Percentiles rank a stretch among this genome's conserved stretches.
These are phyloP conservation scores for Tremella mesenterica DNA, from an alignment of 768 basidiomycete genomes.

Conservation along the genomic window DNA sequence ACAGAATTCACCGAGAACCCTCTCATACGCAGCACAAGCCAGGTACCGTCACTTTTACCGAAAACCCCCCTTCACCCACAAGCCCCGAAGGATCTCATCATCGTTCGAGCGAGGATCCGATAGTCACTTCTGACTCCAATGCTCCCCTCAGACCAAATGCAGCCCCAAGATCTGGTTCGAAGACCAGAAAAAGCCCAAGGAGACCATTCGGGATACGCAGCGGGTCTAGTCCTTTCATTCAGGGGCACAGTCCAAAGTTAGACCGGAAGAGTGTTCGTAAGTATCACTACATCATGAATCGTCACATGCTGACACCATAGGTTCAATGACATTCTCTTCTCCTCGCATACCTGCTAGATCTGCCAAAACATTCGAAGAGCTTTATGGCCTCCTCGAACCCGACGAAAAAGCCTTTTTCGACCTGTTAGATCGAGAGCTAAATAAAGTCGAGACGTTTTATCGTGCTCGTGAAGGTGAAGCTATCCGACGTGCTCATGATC, in stretches of 20 bases:
- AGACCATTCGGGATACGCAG: neutral
- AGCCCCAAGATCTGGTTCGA: neutral
- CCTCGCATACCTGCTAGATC: conserved; percentile 11
- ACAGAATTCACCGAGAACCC: neutral
- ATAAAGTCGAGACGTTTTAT: conserved; percentile 81
- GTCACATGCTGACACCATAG: conserved; percentile 4
- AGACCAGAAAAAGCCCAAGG: neutral
- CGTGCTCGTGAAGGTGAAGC: conserved; percentile 60
- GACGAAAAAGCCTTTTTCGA: conserved; percentile 66
- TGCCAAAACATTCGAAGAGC: conserved; percentile 39
- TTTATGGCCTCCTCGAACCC: conserved; percentile 53
- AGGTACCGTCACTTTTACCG: neutral
- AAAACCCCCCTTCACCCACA: neutral
- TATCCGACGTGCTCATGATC: conserved; percentile 37
- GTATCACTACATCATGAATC: neutral
- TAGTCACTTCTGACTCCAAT: neutral
- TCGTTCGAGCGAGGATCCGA: neutral
- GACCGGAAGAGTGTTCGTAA: conserved; percentile 20
- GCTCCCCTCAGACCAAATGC: neutral
- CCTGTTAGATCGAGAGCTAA: conserved; percentile 65
- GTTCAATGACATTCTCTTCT: conserved; percentile 25
- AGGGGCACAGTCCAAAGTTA: neutral
- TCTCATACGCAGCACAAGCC: neutral
- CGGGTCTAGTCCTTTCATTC: conserved; percentile 6
- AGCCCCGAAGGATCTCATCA: neutral